These are phyloP conservation scores for Aristolochia californica DNA, from an alignment of 164 flowering plant species.

Conservation along the genomic window DNA sequence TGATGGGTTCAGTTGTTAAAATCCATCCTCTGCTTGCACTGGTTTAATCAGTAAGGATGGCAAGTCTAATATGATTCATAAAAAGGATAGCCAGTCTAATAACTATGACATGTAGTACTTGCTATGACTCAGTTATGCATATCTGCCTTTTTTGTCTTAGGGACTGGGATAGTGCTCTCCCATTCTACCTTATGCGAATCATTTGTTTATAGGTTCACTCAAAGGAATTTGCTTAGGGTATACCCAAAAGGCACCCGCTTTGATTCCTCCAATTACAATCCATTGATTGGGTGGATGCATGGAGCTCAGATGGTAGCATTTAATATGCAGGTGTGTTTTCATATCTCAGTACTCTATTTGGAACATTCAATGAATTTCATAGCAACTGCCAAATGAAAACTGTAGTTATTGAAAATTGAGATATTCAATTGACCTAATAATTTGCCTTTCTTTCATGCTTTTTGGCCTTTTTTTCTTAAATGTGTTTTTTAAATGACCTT, in stretches of 20 bases:
- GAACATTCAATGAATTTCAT: not conserved
- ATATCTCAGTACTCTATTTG: not conserved
- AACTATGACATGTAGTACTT: too few species aligned
- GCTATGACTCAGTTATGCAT: too few species aligned
- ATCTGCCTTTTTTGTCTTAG: too few species aligned
- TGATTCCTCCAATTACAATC: conserved; percentile 14
- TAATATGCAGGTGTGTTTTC: conserved; percentile 14
- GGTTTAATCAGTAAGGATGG: too few species aligned
- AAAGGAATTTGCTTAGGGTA: conserved; percentile 10
- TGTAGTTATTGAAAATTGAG: too few species aligned
- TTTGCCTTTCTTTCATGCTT: too few species aligned
- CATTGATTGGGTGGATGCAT: conserved; percentile 13
- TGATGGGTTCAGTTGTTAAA: too few species aligned
- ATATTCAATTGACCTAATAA: not conserved
- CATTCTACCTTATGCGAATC: not conserved
- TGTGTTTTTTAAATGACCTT: too few species aligned
- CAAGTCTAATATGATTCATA: too few species aligned
- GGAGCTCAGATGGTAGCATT: conserved; percentile 16
- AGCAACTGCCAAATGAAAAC: not conserved
- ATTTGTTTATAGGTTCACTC: conserved; percentile 10
- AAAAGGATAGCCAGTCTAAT: too few species aligned
- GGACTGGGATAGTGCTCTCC: not conserved
- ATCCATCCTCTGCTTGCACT: too few species aligned
- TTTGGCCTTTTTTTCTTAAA: too few species aligned
- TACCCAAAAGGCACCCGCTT: conserved; percentile 12